Evolutionary conservation across 805 yeast genomes (phyloP), one percentile per base, ranked within the genome.

Genomic region (Barnettozyma sucrosica): DNA sequence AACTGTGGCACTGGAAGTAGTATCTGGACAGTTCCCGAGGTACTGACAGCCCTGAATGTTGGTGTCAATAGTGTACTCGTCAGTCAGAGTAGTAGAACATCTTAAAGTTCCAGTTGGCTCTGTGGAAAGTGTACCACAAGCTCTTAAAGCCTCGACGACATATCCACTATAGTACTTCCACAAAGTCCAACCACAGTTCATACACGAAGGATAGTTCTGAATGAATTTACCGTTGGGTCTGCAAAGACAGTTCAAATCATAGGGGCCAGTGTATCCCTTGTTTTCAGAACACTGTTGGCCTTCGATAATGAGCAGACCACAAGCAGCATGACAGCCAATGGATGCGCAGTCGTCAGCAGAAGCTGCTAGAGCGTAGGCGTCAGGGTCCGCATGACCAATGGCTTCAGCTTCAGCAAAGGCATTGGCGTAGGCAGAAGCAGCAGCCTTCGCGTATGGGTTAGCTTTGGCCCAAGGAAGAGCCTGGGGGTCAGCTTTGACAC

Each of bases 101-200:
- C 51, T 48, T 33, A 41, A 20, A 26, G 48, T 45, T 23, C 48
- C 48, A 19, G 48, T 45, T 45, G 48, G 48, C 28, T 53, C 55
- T 23, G 66, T 61, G 20, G 55, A 37, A 18, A 47, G 42, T 18
- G 51, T 42, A 38, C 37, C 30, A 55, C 69, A 65, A 25, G 52
- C 62, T n/a, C 52, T 54, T 37, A 65, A 55, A 36, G 67, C 56
- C 23, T 57, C 46, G 14, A 57, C 49, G 48, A 65, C 55, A 53
- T 45, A 65, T 1, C 37, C 11, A 23, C 64, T 61, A 53, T 65
- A 65, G 51, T 64, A 60, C 25, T 36, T 36, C 67, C 67, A 65
- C 44, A 65, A 49, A 51, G 66, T 61, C 65, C 68, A 65, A 43
- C 67, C 68, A 59, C 69, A 66, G 43, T 54, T 61, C 43, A 66